These are phyloP conservation scores for Coniochaeta sp. DNA, from an alignment of 2,329 filamentous ascomycete species.

Conservation along the genomic window DNA sequence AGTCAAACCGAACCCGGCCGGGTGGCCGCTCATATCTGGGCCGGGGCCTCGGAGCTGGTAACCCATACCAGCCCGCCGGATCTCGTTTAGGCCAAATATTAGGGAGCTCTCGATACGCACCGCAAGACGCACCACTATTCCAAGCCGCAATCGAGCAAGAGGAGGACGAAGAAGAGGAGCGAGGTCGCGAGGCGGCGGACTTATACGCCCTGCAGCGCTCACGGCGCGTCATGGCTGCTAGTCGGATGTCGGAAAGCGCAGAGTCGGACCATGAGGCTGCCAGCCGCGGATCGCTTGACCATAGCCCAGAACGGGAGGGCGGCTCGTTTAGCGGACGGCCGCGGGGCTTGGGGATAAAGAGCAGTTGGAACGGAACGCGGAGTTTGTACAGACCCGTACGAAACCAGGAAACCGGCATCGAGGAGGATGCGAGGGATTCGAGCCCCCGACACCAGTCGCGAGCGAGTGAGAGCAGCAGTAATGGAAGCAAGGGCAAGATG, in stretches of 20 bases:
- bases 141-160: conserved; percentile 84
- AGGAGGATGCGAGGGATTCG: conserved; percentile 10
- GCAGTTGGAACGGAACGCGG: conserved; percentile 55
- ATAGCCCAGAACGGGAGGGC: conserved; percentile 43
- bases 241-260: conserved; percentile 76
- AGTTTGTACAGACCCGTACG: conserved; percentile 26
- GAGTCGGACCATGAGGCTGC: conserved; percentile 65
- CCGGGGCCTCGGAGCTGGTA: conserved; percentile 45
- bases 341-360: conserved; percentile 48
- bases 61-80: conserved; percentile 69
- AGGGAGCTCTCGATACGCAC: conserved; percentile 64
- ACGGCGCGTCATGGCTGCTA: conserved; percentile 78
- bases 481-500: conserved; percentile 56
- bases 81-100: conserved; percentile 69
- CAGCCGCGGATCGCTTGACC: conserved; percentile 49
- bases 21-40: conserved; percentile 35
- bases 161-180: conserved; percentile 87
- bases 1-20: conserved; percentile 23
- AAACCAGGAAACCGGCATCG: conserved; percentile 25
- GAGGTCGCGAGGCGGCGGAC: conserved; percentile 87
- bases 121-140: conserved; percentile 84
- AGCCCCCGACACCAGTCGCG: neutral
- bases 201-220: conserved; percentile 88
- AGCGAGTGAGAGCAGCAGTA: conserved; percentile 16
- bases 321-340: conserved; percentile 38